These are phyloP conservation scores for Aureobasidium leucospermi DNA, from an alignment of 2,329 filamentous ascomycete species.

Conservation along the genomic window DNA sequence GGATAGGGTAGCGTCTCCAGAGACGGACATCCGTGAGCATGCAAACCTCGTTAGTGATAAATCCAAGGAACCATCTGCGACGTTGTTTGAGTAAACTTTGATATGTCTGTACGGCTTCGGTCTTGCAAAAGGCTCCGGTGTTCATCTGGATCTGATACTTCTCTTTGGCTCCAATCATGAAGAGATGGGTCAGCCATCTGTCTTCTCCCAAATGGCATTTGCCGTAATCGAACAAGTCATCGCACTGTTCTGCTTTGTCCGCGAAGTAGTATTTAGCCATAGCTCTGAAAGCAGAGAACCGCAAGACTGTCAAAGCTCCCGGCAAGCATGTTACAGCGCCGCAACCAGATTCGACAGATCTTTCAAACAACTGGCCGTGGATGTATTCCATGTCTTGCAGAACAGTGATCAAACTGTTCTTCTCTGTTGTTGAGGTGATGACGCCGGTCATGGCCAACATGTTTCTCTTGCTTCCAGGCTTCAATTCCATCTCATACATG, in stretches of 20 bases:
- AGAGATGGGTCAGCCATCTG: conserved; percentile 92
- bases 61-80: conserved; percentile 91
- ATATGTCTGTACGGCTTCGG: conserved; percentile 88
- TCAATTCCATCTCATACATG: conserved; percentile 97
- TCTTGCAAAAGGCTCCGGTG: conserved; percentile 96
- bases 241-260: conserved; percentile 90
- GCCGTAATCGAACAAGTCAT: conserved; percentile 92
- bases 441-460: conserved; percentile 98
- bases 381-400: conserved; percentile 98
- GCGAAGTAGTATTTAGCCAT: conserved; percentile 99
- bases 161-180: conserved; percentile 95
- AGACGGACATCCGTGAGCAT: conserved; percentile 93
- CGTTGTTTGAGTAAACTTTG: conserved; percentile 84
- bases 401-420: conserved; percentile 81
- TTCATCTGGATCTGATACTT: conserved; percentile 97
- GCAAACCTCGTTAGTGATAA: conserved; percentile 96
- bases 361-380: conserved; percentile 91
- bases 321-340: conserved; percentile 92
- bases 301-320: conserved; percentile 88
- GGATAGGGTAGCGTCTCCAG: conserved; percentile 83
- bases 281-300: conserved; percentile 89
- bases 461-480: conserved; percentile 80
- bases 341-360: conserved; percentile 89
- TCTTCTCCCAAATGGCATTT: conserved; percentile 95
- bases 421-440: conserved; percentile 87